Percentiles rank a stretch among this genome's conserved stretches.
Evolutionary conservation across 2,329 filamentous ascomycete genomes (phyloP).

Genomic region (Hymenotorrendiella dingleyae): DNA sequence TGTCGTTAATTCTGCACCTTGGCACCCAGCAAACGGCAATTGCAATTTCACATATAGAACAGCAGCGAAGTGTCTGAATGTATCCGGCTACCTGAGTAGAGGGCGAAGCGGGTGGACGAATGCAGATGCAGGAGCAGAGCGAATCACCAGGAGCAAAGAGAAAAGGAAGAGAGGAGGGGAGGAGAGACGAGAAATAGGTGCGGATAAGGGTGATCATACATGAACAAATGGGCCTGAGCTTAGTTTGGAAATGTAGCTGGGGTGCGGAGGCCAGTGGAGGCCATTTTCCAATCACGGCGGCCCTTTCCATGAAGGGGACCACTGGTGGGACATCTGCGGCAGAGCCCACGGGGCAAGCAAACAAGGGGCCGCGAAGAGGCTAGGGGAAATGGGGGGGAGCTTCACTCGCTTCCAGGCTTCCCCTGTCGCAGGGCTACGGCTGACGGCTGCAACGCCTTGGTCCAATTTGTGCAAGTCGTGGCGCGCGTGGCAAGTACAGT

Average conservation of each 20-base stretch:
- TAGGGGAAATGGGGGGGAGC: too few relatives aligned
- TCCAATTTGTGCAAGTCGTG: too few relatives aligned
- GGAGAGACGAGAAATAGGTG: too few relatives aligned
- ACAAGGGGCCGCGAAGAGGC: not conserved
- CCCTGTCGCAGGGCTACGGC: too few relatives aligned
- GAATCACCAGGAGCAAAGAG: slow-evolving; percentile 14
- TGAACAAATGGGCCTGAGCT: slow-evolving; percentile 9
- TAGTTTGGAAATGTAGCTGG: not conserved
- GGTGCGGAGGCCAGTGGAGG: slow-evolving; percentile 2
- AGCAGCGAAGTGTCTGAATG: slow-evolving; percentile 9
- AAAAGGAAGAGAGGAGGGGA: slow-evolving; percentile 9
- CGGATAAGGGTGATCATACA: slow-evolving; percentile 7
- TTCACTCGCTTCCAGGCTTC: too few relatives aligned
- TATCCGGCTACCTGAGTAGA: slow-evolving; percentile 10
- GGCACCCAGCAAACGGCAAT: slow-evolving; percentile 24
- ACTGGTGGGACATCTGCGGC: not conserved
- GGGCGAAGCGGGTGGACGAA: slow-evolving; percentile 15
- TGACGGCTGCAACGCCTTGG: too few relatives aligned
- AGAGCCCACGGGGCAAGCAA: too few relatives aligned
- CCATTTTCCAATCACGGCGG: slow-evolving; percentile 6
- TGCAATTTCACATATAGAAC: slow-evolving; percentile 5
- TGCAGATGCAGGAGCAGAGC: slow-evolving; percentile 12
- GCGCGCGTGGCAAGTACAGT: too few relatives aligned
- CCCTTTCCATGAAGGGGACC: too few relatives aligned
- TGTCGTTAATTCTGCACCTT: slow-evolving; percentile 11